These are phyloP conservation scores for Verticillium nonalfalfae DNA, from an alignment of 2,329 filamentous ascomycete species.

Conservation along the genomic window DNA sequence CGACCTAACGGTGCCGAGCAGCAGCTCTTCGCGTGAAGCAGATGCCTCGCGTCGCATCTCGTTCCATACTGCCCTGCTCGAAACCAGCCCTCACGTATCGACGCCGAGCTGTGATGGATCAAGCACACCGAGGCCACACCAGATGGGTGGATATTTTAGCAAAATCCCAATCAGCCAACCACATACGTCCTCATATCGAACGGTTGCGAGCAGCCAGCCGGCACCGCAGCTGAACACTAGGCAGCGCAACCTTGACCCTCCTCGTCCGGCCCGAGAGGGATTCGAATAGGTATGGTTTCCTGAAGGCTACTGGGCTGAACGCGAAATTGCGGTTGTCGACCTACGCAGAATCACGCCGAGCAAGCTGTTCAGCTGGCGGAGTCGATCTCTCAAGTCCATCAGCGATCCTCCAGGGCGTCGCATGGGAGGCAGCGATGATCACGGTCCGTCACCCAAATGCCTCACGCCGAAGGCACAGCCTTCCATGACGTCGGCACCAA, in stretches of 20 bases:
- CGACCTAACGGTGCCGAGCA: neutral
- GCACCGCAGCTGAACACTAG: neutral
- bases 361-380: conserved; percentile 33
- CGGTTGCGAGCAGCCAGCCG: neutral
- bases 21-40: neutral
- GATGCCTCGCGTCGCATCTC: conserved; percentile 4
- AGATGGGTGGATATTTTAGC: conserved; percentile 6
- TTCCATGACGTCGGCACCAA: neutral
- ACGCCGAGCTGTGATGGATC: conserved; percentile 10
- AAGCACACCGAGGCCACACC: conserved; percentile 7
- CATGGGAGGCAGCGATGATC: neutral
- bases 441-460: neutral
- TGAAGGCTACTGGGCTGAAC: conserved; percentile 57
- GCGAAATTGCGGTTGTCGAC: conserved; percentile 24
- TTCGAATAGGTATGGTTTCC: conserved; percentile 60
- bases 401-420: conserved; percentile 22
- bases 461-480: conserved; percentile 10
- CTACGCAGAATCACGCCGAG: conserved; percentile 24
- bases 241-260: conserved; percentile 37
- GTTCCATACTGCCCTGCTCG: conserved; percentile 9
- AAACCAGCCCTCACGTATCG: conserved; percentile 1
- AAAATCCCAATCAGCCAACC: neutral
- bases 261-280: conserved; percentile 46
- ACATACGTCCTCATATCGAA: neutral
- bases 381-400: conserved; percentile 27